Evolutionary conservation across 2,329 filamentous ascomycete species (phyloP).

Genomic region (Dothidotthia symphoricarpi): DNA sequence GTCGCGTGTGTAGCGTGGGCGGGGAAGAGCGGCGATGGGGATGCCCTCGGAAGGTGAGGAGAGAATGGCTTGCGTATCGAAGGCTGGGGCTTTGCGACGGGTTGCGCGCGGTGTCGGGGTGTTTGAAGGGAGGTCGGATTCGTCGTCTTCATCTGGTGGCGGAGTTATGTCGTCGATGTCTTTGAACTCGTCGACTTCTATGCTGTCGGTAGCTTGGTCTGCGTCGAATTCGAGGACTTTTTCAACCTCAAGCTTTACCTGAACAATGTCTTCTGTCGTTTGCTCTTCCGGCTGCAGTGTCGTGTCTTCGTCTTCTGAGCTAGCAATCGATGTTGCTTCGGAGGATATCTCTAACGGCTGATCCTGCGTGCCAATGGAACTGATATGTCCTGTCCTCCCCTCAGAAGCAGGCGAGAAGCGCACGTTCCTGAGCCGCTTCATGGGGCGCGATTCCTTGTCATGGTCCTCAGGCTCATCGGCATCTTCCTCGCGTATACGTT

Average conservation of each 20-base stretch:
- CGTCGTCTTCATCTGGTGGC: constrained; percentile 3
- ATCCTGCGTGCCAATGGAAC: constrained; percentile 9
- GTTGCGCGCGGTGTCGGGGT: constrained; percentile 32
- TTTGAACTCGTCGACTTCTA: constrained; percentile 15
- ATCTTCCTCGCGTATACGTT: constrained; percentile 18
- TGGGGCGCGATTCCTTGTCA: constrained; percentile 4
- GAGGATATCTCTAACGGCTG: constrained; percentile 28
- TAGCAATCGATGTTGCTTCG: constrained; percentile 8
- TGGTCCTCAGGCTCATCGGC: constrained; percentile 4
- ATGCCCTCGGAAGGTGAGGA: constrained; percentile 24
- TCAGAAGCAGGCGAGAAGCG: constrained; percentile 6
- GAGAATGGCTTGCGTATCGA: constrained; percentile 40
- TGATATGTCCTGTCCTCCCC: background rate
- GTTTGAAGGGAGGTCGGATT: constrained; percentile 19
- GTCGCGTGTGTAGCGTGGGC: constrained; percentile 2
- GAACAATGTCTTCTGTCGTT: constrained; percentile 2
- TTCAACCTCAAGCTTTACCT: background rate
- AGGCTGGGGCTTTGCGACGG: constrained; percentile 16
- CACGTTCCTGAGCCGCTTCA: constrained; percentile 18
- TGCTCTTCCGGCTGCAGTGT: constrained; percentile 3
- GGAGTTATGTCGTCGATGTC: constrained; percentile 1
- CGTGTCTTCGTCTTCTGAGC: constrained; percentile 5
- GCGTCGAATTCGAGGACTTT: constrained; percentile 1
- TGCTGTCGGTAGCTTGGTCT: constrained; percentile 8
- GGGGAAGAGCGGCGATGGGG: constrained; percentile 10